Base-by-base conservation (phyloP, 192 early-diverging fungal species). In the Coemansia sp. region DNA sequence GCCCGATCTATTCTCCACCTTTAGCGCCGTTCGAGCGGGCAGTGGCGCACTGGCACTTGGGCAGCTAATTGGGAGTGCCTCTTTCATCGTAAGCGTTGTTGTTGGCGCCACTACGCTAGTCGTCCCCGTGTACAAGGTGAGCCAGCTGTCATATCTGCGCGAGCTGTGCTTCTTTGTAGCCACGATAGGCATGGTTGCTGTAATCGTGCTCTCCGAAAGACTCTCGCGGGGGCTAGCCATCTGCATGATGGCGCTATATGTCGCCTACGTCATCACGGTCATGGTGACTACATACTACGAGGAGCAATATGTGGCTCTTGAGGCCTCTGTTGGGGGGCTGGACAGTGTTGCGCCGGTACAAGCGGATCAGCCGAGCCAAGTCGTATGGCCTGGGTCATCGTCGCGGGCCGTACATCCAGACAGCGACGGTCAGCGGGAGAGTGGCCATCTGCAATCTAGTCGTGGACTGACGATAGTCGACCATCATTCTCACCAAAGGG, bases 1-100 rank as follows among this genome's bases (percentile, higher is more conserved):
- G 5, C 94, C 94, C 0, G 96, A 98, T 68, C 69, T 98, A 25
- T 93, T 95, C 62, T 88, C 92, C 42, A 96, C 95, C 0, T 95
- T 91, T 38, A 93, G 87, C 36, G 90, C 91, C 6, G 86, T 92
- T 62, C 70, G 84, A 7, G 84, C 88, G 4, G 85, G 86, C 23
- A 86, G 88, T 50, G 90, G 89, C 20, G 90, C 89, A 0, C 66
- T 96, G 39, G 95, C 94, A 4, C 77, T 98, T 14, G 94, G 96
- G 18, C 94, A 97, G 71, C 86, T 98, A n/a, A 85, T 96, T 23
- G 96, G 95, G 55, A 91, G 90, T 23, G 90, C 78, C 33, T 83
- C 88, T 36, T 98, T 95, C 73, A 91, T 96, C 52, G 85, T 88
- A 4, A 82, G 93, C 23, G 85, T 96, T 2, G 92, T 97, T 23